Conservation (phyloP, 179 eudicot genomes). For the Kewa caespitosa region DNA sequence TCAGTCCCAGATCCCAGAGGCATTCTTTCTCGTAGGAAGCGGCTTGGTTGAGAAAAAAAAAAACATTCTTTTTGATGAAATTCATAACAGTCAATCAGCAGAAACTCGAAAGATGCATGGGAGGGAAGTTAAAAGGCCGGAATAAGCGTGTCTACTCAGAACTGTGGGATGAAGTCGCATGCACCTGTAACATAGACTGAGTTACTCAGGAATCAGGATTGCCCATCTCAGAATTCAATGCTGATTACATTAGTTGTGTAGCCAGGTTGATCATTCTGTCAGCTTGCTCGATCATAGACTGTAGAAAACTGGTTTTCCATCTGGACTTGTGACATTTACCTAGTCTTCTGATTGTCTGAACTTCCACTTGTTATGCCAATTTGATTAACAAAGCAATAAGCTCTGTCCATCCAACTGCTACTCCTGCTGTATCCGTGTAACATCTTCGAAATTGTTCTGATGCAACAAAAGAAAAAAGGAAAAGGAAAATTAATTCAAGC, state of each 20-base stretch:
- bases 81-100: neutral
- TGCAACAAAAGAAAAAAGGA: too few species aligned
- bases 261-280: slow-evolving; percentile 3
- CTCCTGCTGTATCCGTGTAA: neutral
- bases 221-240: neutral
- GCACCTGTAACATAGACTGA: neutral
- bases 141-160: neutral
- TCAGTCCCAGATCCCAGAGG: slow-evolving; percentile 46
- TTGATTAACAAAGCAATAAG: neutral
- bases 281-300: neutral
- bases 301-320: neutral
- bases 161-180: neutral
- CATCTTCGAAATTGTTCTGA: neutral
- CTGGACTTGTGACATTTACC: neutral
- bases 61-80: neutral
- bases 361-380: neutral
- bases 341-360: neutral
- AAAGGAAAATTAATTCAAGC: neutral
- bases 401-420: neutral
- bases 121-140: neutral
- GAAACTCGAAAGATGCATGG: neutral
- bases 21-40: slow-evolving; percentile 29
- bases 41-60: neutral
- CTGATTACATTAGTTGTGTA: neutral
- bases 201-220: slow-evolving; percentile 5